A percentile compares a stretch with the other conserved stretches of the same genome.
These are phyloP conservation scores for Corchorus olitorius DNA, from an alignment of 345 rosid species.

Conservation along the genomic window DNA sequence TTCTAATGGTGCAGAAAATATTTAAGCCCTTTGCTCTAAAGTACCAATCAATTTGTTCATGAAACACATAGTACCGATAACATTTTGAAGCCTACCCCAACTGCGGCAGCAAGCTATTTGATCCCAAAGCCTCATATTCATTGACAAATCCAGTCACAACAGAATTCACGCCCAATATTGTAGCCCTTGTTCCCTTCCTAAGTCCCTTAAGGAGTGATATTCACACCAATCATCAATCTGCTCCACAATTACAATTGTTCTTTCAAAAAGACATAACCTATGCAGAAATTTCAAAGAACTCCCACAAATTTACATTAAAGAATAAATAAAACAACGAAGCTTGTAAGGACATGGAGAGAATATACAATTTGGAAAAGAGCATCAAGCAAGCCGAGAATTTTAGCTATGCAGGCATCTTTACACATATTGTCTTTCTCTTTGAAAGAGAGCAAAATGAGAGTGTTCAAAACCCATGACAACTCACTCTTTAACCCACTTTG, in stretches of 20 bases:
- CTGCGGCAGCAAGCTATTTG: slow-evolving; percentile 35
- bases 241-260: slow-evolving; percentile 10
- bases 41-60: too few species aligned
- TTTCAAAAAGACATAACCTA: background rate
- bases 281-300: background rate
- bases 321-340: background rate
- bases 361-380: slow-evolving; percentile 91
- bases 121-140: slow-evolving; percentile 60
- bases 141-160: slow-evolving; percentile 77
- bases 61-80: too few species aligned
- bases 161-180: slow-evolving; percentile 71
- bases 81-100: slow-evolving; percentile 47
- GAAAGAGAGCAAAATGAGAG: slow-evolving; percentile 92
- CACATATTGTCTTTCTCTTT: slow-evolving; percentile 94
- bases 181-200: slow-evolving; percentile 43
- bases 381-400: slow-evolving; percentile 92
- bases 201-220: slow-evolving; percentile 71
- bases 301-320: background rate
- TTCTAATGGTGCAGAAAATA: too few species aligned
- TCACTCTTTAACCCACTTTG: slow-evolving; percentile 98
- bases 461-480: slow-evolving; percentile 87
- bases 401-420: slow-evolving; percentile 79
- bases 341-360: slow-evolving; percentile 6
- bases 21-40: too few species aligned
- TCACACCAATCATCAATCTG: slow-evolving; percentile 99